These are phyloP conservation scores for Sclerotinia minor DNA, from an alignment of 2,329 filamentous ascomycete species.

Conservation along the genomic window DNA sequence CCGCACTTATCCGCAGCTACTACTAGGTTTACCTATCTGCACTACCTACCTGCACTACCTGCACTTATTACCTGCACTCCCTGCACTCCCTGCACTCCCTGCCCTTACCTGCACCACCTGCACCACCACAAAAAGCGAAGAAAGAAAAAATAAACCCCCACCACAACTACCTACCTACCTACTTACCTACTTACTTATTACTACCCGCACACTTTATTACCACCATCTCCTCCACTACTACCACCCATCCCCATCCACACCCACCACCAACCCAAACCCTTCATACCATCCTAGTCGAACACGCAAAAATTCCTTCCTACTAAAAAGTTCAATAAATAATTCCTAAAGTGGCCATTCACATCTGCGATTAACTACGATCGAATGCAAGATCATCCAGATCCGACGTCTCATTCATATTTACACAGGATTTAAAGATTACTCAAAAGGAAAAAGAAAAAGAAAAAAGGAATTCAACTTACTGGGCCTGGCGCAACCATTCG, in stretches of 20 bases:
- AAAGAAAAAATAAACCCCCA: neutral
- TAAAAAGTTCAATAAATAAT: neutral
- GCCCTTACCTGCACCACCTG: neutral
- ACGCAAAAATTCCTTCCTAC: conserved; percentile 5
- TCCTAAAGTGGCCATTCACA: conserved; percentile 7
- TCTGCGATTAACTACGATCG: conserved; percentile 16
- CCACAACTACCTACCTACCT: neutral
- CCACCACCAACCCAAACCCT: too few species aligned
- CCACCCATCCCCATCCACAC: neutral
- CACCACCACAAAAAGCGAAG: neutral
- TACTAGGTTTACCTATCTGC: too few species aligned
- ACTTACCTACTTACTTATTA: too few species aligned
- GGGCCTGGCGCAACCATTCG: conserved; percentile 18
- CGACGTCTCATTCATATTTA: conserved; percentile 4
- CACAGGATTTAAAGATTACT: neutral
- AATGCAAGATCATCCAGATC: conserved; percentile 25
- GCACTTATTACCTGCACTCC: neutral
- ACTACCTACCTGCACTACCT: neutral
- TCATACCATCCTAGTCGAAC: neutral
- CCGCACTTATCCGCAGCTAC: too few species aligned
- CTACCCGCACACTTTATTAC: neutral
- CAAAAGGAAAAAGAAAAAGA: neutral
- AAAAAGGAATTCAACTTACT: neutral
- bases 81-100: neutral
- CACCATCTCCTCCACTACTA: neutral